phyloP scores from a whole-genome alignment of 78 protist species.

The Dictyostelium capitatum region DNA sequence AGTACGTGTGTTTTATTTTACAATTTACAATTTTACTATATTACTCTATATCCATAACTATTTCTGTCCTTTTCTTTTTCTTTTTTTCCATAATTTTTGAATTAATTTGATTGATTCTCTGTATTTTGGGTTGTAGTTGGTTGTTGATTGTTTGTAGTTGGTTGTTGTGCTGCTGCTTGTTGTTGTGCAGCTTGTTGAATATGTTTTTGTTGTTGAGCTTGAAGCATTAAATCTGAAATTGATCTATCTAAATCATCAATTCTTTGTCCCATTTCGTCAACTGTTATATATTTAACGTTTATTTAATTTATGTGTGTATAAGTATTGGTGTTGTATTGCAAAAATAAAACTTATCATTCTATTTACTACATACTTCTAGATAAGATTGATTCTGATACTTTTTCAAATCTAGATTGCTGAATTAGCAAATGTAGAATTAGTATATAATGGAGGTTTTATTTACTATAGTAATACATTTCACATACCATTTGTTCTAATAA shows the following conservation, averaged over 20 bases:
- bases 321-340: background rate
- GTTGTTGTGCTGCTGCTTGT: background rate
- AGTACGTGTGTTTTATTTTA: too few species aligned
- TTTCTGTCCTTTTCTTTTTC: background rate
- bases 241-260: constrained; percentile 79
- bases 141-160: background rate
- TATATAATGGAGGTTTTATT: background rate
- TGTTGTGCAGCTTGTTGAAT: constrained; percentile 12
- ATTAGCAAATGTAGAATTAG: background rate
- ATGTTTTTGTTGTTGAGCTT: constrained; percentile 39
- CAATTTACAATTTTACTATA: too few species aligned
- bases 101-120: constrained; percentile 3
- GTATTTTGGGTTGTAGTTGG: background rate
- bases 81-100: too few species aligned
- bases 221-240: constrained; percentile 64
- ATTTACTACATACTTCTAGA: constrained; percentile 47
- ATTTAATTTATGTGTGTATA: background rate
- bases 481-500: constrained; percentile 74
- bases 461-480: too few species aligned
- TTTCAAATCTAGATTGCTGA: constrained; percentile 79
- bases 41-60: background rate
- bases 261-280: constrained; percentile 83
- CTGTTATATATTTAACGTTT: too few species aligned
- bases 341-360: too few species aligned
- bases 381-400: constrained; percentile 63